Evolutionary conservation across 2,329 filamentous ascomycete genomes (phyloP).

Genomic region (Erysiphe pulchra): DNA sequence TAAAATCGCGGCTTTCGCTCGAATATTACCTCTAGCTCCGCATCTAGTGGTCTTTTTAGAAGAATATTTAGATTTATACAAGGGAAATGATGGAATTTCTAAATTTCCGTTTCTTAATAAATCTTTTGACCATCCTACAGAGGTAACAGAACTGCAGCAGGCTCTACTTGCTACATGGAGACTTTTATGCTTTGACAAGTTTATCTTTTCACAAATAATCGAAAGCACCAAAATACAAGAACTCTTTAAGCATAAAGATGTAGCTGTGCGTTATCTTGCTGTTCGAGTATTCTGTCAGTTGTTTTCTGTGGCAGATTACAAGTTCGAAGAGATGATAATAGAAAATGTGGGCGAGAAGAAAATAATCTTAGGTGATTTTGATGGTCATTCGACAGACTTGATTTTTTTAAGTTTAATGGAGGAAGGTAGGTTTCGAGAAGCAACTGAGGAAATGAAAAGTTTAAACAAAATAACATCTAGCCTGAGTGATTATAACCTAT

Average conservation of each 20-base stretch:
- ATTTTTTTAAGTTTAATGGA: slow-evolving; percentile 39
- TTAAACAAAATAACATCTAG: not conserved
- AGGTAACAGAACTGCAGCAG: slow-evolving; percentile 16
- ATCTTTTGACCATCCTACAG: slow-evolving; percentile 10
- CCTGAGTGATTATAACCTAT: slow-evolving; percentile 5
- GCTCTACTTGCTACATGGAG: slow-evolving; percentile 49
- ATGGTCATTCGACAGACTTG: slow-evolving; percentile 54
- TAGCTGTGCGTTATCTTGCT: slow-evolving; percentile 50
- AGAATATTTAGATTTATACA: slow-evolving; percentile 15
- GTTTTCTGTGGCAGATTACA: slow-evolving; percentile 55
- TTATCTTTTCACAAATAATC: slow-evolving; percentile 37
- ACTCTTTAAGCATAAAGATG: slow-evolving; percentile 34
- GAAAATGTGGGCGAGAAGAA: slow-evolving; percentile 36
- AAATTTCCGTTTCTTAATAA: not conserved
- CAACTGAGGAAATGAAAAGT: slow-evolving; percentile 1
- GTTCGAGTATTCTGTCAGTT: slow-evolving; percentile 59
- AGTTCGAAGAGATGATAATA: slow-evolving; percentile 43
- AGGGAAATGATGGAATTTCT: slow-evolving; percentile 13
- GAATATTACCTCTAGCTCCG: slow-evolving; percentile 59
- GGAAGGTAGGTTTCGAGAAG: slow-evolving; percentile 15
- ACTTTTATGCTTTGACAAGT: slow-evolving; percentile 50
- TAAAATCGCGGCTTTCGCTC: slow-evolving; percentile 47
- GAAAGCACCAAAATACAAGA: slow-evolving; percentile 40
- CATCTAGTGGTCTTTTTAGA: slow-evolving; percentile 51
- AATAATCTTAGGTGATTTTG: slow-evolving; percentile 43